Percentiles rank a stretch among this genome's conserved stretches.
Conservation (phyloP, 208 protist genomes). For the Wallacemonas collosoma region DNA sequence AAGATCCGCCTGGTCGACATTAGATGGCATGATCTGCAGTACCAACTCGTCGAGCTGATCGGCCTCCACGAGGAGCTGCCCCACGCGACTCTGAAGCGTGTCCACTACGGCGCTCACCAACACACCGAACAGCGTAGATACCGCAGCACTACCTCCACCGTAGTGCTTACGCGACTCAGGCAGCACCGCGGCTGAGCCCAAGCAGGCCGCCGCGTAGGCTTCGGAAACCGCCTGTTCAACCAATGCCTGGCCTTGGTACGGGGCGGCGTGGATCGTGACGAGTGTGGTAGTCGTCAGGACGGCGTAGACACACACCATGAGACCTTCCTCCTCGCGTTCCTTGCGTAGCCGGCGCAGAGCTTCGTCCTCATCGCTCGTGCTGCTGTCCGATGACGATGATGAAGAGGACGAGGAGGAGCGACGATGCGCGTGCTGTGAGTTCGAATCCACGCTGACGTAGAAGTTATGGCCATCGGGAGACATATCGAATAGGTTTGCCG, state of each 20-base stretch:
- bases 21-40: conserved; percentile 73
- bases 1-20: conserved; percentile 72
- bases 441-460: conserved; percentile 2
- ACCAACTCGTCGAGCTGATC: conserved; percentile 84
- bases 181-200: neutral
- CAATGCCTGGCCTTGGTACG: conserved; percentile 8
- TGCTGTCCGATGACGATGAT: conserved; percentile 15
- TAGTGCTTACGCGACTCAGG: conserved; percentile 12
- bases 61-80: conserved; percentile 55
- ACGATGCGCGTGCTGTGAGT: neutral
- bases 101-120: conserved; percentile 56
- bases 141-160: conserved; percentile 23
- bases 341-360: conserved; percentile 15
- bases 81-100: conserved; percentile 46
- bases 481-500: neutral
- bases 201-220: conserved; percentile 12
- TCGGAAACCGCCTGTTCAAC: conserved; percentile 9
- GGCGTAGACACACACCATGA: conserved; percentile 12
- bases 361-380: conserved; percentile 15
- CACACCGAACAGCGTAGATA: conserved; percentile 57
- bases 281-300: conserved; percentile 17
- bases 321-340: conserved; percentile 10
- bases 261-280: conserved; percentile 7
- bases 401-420: conserved; percentile 2
- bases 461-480: neutral